Evolutionary conservation across 2,329 filamentous ascomycete genomes (phyloP), one percentile per base, ranked within the genome.

Genomic region (Plectosphaerella plurivora): DNA sequence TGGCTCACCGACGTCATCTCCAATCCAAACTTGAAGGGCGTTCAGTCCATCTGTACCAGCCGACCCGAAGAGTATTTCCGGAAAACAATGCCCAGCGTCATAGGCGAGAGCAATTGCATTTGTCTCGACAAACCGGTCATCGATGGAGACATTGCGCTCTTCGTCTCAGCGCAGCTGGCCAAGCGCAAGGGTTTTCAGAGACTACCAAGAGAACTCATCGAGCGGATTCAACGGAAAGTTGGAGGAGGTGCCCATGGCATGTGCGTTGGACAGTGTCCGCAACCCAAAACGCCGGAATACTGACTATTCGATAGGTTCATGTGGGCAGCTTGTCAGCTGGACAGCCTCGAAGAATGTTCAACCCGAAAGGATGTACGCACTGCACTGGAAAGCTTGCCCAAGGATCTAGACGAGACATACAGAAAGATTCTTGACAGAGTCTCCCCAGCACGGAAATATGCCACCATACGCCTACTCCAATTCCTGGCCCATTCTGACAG

Each of bases 381-480:
- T 15, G 16, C 39, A 3, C 45, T 54, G 8, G 6, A 15, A 6
- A 0, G 8, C 7, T 14, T 54, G 2, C 52, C 52, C 3, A 10
- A 16, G 3, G 15, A 41, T 28, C 49, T 54, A 2, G 14, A 24
- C 7, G 52, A 54, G 8, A 51, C 49, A 2, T 54, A 54, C 5
- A 9, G 49, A 15, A 37, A 49, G 3, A 47, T 52, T 6, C 16
- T 49, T 4, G 16, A 58, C 45, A 51, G 16, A 12, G 59, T 61
- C 18, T 55, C 58, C 1, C 10, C 18, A 24, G 48, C 47, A 10
- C 33, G 47, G 10, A 56, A 58, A 33, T 45, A 25, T 15, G 24
- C 52, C 14, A 47, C 60, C 10, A 55, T 57, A 2, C 59, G 60
- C 1, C 54, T 65, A 1, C 45, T 59, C 1, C 59, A 63, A 24